A percentile compares a stretch with the other conserved stretches of the same genome.
Evolutionary conservation across 2,329 filamentous ascomycete genomes (phyloP).

Genomic region (Penicillium psychrosexuale): DNA sequence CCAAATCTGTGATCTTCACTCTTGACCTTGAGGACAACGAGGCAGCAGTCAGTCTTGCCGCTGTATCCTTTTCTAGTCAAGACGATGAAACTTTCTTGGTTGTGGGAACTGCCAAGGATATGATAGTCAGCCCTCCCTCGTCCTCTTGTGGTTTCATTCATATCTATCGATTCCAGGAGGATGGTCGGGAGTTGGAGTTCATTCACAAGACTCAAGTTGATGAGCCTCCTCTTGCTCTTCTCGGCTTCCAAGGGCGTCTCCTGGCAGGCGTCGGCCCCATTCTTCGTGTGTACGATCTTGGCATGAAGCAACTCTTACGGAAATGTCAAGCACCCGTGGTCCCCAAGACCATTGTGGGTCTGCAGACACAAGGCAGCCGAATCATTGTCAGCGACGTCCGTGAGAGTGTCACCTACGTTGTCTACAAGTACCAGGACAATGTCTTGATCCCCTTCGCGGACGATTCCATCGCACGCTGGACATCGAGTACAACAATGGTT

Average conservation of each 20-base stretch:
- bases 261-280: conserved; percentile 80
- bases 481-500: conserved; percentile 85
- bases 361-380: conserved; percentile 86
- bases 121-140: conserved; percentile 72
- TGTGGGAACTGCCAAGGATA: conserved; percentile 89
- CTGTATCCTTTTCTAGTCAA: conserved; percentile 82
- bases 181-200: conserved; percentile 85
- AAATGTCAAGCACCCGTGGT: conserved; percentile 82
- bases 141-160: conserved; percentile 81
- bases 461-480: conserved; percentile 86
- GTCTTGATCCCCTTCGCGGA: conserved; percentile 90
- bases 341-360: conserved; percentile 77
- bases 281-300: conserved; percentile 85
- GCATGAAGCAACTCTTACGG: conserved; percentile 85
- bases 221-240: conserved; percentile 81
- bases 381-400: conserved; percentile 91
- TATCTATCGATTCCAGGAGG: conserved; percentile 83
- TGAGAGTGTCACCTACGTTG: conserved; percentile 85
- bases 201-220: conserved; percentile 95
- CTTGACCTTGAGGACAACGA: conserved; percentile 87
- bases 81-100: conserved; percentile 88
- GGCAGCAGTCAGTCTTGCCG: conserved; percentile 79
- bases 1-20: conserved; percentile 71
- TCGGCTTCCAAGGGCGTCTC: conserved; percentile 88
- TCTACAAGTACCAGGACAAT: conserved; percentile 90